Conservation (phyloP, 2,329 filamentous ascomycete species). For the Aspergillus tamarii region DNA sequence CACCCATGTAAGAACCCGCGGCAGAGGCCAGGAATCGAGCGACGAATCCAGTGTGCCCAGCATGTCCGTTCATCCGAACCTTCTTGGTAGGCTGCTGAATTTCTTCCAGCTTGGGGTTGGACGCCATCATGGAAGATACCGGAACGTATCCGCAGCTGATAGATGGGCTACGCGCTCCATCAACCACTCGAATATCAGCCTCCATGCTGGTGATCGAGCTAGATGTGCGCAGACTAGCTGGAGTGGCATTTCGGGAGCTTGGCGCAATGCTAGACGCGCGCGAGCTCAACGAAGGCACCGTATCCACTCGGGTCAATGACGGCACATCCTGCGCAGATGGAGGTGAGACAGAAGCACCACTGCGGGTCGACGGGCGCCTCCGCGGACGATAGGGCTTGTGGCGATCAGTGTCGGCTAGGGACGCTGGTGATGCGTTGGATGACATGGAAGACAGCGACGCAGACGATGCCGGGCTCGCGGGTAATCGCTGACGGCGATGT, state of each 20-base stretch:
- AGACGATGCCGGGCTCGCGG: constrained; percentile 34
- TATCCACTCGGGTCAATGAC: constrained; percentile 45
- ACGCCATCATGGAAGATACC: constrained; percentile 23
- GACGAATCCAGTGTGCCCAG: constrained; percentile 42
- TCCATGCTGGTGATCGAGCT: constrained; percentile 39
- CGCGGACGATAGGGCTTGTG: constrained; percentile 40
- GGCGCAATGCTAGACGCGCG: constrained; percentile 49
- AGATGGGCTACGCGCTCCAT: constrained; percentile 37
- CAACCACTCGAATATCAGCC: constrained; percentile 38
- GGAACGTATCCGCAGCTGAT: constrained; percentile 41
- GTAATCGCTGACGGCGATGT: constrained; percentile 22
- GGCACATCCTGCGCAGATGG: constrained; percentile 50
- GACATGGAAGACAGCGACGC: constrained; percentile 24
- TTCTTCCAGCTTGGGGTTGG: constrained; percentile 38
- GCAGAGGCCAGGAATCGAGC: constrained; percentile 49
- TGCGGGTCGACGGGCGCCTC: constrained; percentile 35
- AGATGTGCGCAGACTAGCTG: constrained; percentile 45
- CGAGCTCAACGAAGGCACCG: constrained; percentile 45
- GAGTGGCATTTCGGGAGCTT: constrained; percentile 46
- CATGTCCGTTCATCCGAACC: constrained; percentile 37
- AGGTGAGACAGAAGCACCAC: constrained; percentile 45
- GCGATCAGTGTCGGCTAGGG: constrained; percentile 37
- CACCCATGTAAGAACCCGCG: constrained; percentile 45
- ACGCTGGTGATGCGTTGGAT: constrained; percentile 27
- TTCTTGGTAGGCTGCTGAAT: constrained; percentile 49